Base-by-base conservation (phyloP, 176 grass and related monocot genomes). In the Aechmea fasciata region DNA sequence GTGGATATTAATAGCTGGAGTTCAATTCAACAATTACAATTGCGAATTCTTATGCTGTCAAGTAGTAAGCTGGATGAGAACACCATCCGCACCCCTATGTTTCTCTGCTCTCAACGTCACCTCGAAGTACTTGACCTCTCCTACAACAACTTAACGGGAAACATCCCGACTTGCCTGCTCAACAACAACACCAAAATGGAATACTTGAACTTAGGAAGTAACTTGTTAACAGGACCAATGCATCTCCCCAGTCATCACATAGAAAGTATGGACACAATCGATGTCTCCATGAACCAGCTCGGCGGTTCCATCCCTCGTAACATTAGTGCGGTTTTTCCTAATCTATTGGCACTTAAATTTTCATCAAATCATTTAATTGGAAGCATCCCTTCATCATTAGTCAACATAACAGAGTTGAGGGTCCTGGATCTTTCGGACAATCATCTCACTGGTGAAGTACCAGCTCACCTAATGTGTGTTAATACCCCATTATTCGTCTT, bases 131-230 rank as follows among this genome's bases (percentile, higher is more conserved):
- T 87, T 28, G 72, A 80, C 57, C 66, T 87, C 26, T 73, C 80
- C 5, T 52, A 73, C 12, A 87, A 55, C 51, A 78, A 65, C 17
- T 69, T 82, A 25, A 3, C 11, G 8, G 85, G 47, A 33, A 64
- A 6, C 12, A 70, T 84, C 51, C 81, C 77, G 0, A 68, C 48
- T 62, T 88, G 81, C 69, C 13, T 84, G 9, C 70, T 88, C 10
- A 62, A 65, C 61, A 73, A 83, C 3, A 14, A 73, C 10, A 13
- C 73, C 1, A 50, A 47, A 51, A 11, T 83, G 9, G 1, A 5
- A 1, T 1, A n/a, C 9, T 48, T 84, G 3, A 0, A 70, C 54
- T 67, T 88, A 23, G 14, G 49, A 47, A 81, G 77, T 33, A 84
- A 81, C 65, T 67, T 13, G 1, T 22, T 84, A 57, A 70, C 26